Conservation (phyloP, 371 early-diverging fungal species). For the Mortierella sp. region DNA sequence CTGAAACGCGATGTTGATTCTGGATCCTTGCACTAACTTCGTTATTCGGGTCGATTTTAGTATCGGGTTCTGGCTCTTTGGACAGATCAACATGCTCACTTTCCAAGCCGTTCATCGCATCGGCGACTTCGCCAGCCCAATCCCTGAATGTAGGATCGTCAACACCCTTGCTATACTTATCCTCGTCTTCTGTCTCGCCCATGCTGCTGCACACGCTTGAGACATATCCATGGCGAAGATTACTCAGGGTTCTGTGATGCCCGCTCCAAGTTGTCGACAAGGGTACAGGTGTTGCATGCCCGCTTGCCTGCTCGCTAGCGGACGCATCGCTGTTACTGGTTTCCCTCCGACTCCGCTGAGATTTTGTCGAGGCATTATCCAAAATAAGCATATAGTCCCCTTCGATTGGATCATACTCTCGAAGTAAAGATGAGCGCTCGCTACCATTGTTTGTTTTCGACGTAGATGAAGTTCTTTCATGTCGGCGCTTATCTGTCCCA, state of each 20-base stretch:
- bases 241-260: slow-evolving; percentile 8
- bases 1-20: not conserved
- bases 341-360: slow-evolving; percentile 21
- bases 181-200: slow-evolving; percentile 18
- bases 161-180: not conserved
- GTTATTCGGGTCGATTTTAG: not conserved
- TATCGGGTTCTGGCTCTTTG: not conserved
- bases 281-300: not conserved
- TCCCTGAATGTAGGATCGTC: slow-evolving; percentile 11
- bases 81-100: not conserved
- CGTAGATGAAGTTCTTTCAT: slow-evolving; percentile 2
- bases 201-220: slow-evolving; percentile 9
- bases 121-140: slow-evolving; percentile 13
- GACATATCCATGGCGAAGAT: slow-evolving; percentile 19
- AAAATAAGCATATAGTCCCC: slow-evolving; percentile 45
- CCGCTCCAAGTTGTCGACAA: slow-evolving; percentile 3
- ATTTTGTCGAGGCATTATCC: slow-evolving; percentile 27
- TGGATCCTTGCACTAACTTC: not conserved
- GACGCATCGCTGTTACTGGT: slow-evolving; percentile 18
- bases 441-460: slow-evolving; percentile 8
- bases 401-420: slow-evolving; percentile 51
- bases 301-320: slow-evolving; percentile 2
- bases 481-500: slow-evolving; percentile 5
- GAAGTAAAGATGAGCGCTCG: slow-evolving; percentile 22
- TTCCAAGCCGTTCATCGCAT: not conserved